A percentile compares a stretch with the other conserved stretches of the same genome.
Conservation (phyloP, 129 eudicot genomes). For the Centella asiatica region DNA sequence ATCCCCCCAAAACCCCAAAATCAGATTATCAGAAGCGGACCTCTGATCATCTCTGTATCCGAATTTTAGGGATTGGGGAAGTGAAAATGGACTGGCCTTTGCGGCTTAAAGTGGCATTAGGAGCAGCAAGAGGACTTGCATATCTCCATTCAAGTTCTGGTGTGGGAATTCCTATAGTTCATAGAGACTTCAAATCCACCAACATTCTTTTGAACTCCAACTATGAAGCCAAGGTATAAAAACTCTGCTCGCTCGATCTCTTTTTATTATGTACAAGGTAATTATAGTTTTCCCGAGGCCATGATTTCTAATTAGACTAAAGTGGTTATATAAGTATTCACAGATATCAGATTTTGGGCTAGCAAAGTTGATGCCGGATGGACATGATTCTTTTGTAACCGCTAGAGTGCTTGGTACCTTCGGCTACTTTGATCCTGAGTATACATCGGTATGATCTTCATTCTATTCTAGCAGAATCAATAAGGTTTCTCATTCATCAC, state of each 20-base stretch:
- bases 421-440: constrained; percentile 94
- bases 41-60: not conserved
- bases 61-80: constrained; percentile 58
- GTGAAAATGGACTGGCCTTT: constrained; percentile 83
- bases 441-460: constrained; percentile 33
- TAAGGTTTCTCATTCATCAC: not conserved
- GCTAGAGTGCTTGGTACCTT: constrained; percentile 91
- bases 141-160: constrained; percentile 89
- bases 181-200: constrained; percentile 96
- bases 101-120: constrained; percentile 91
- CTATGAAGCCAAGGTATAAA: constrained; percentile 81
- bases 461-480: not conserved
- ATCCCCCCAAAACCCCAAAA: too few relatives aligned
- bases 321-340: not conserved
- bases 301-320: not conserved
- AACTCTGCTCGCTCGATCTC: not conserved
- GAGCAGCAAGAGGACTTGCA: constrained; percentile 98
- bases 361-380: constrained; percentile 94
- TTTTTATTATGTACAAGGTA: not conserved
- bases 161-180: constrained; percentile 91
- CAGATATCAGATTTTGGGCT: constrained; percentile 96
- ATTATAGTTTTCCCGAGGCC: not conserved
- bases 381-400: constrained; percentile 76
- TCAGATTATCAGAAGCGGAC: not conserved
- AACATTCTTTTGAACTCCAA: constrained; percentile 66